Conservation (phyloP, 78 protist genomes). For the Bodo saltans region DNA sequence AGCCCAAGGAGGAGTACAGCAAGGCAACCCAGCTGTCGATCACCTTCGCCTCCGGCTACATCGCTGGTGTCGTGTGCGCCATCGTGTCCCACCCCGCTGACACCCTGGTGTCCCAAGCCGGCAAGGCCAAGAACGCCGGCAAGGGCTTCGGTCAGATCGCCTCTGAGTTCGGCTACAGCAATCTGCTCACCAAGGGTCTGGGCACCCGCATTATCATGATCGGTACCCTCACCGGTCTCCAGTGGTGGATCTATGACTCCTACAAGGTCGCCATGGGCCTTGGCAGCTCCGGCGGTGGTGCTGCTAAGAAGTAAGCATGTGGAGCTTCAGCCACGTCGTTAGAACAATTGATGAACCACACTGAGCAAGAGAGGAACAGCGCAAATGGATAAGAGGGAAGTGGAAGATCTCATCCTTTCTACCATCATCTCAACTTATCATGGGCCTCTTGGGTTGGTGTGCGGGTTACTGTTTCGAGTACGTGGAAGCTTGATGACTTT, state of each 20-base stretch:
- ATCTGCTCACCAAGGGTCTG: constrained; percentile 50
- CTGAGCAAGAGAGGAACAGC: too few relatives aligned
- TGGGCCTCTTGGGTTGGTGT: too few relatives aligned
- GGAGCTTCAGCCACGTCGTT: too few relatives aligned
- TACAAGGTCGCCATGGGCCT: constrained; percentile 40
- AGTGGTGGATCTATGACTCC: constrained; percentile 51
- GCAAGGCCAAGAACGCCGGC: constrained; percentile 33
- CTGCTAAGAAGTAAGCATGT: not conserved
- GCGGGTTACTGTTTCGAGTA: too few relatives aligned
- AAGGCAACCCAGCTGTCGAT: constrained; percentile 61
- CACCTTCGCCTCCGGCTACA: constrained; percentile 79
- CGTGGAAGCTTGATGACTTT: too few relatives aligned
- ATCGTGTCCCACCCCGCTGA: constrained; percentile 90
- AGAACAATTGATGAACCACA: too few relatives aligned
- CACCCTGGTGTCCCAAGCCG: constrained; percentile 57
- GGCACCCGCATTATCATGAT: constrained; percentile 66
- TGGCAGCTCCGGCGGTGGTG: constrained; percentile 24
- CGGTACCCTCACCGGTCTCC: constrained; percentile 74
- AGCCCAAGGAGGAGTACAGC: constrained; percentile 38
- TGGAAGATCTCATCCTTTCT: too few relatives aligned
- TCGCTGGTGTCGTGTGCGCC: constrained; percentile 84
- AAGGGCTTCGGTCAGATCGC: constrained; percentile 6
- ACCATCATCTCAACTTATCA: too few relatives aligned
- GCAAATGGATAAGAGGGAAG: too few relatives aligned
- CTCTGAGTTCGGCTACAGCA: constrained; percentile 6